A percentile compares a stretch with the other conserved stretches of the same genome.
phyloP scores from a whole-genome alignment of 108 stramenopile species.

The Cylindrotheca closterium region DNA sequence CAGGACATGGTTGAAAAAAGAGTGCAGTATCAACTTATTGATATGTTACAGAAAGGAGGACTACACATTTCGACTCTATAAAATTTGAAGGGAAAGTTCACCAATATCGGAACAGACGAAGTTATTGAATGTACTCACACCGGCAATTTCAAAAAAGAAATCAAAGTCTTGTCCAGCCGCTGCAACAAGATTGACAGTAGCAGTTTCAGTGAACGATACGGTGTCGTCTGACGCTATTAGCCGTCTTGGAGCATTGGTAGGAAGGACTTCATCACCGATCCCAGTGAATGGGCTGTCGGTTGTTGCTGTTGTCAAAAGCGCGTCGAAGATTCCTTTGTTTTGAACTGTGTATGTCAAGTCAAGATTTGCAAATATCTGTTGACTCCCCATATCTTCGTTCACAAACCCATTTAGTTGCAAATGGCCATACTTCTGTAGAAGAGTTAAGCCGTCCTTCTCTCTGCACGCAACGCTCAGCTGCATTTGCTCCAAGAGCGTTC shows the following conservation, averaged over 20 bases:
- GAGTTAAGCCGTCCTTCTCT: conserved; percentile 12
- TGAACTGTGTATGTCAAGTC: conserved; percentile 19
- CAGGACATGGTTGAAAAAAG: too few relatives aligned
- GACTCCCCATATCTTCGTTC: conserved; percentile 17
- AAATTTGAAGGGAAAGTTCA: neutral
- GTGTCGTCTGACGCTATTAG: neutral
- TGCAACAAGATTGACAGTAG: neutral
- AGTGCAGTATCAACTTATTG: too few relatives aligned
- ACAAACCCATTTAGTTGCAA: conserved; percentile 33
- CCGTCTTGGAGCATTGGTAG: neutral
- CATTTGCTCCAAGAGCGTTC: conserved; percentile 15
- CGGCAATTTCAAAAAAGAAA: neutral
- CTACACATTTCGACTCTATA: neutral
- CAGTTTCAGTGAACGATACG: neutral
- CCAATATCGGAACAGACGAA: neutral
- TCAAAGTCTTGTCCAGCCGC: neutral
- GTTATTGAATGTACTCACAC: neutral
- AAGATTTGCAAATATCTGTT: conserved; percentile 18
- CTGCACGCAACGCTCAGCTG: conserved; percentile 10
- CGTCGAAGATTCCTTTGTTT: conserved; percentile 12
- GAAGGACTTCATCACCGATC: neutral
- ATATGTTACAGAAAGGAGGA: too few relatives aligned
- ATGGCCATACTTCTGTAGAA: conserved; percentile 25
- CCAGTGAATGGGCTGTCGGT: conserved; percentile 22
- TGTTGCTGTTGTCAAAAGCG: conserved; percentile 14